Conservation (phyloP, 805 yeast genomes). For the Lachancea fermentati region DNA sequence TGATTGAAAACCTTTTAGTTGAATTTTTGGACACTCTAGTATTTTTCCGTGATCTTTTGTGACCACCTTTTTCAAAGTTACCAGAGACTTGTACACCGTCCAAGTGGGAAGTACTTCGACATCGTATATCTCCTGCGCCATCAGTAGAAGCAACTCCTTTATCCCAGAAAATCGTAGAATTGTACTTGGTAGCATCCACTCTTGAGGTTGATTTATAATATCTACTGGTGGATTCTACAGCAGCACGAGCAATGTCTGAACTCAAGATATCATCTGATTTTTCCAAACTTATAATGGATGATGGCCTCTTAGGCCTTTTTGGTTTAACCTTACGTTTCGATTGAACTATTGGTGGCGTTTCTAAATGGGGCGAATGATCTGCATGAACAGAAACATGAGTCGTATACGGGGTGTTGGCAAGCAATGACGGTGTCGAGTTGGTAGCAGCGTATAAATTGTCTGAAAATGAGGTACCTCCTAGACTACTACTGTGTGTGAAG, state of each 20-base stretch:
- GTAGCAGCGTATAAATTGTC: not conserved
- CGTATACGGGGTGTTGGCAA: not conserved
- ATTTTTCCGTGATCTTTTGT: not conserved
- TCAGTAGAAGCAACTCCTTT: too few relatives aligned
- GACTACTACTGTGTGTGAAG: not conserved
- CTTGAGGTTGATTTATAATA: not conserved
- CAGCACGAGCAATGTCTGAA: not conserved
- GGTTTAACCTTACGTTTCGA: conserved; percentile 1
- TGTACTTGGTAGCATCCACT: not conserved
- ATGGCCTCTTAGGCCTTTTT: conserved; percentile 8
- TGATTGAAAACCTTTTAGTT: not conserved
- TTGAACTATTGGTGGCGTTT: not conserved
- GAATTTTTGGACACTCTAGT: not conserved
- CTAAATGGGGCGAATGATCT: not conserved
- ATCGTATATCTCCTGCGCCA: not conserved
- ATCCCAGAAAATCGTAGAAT: not conserved
- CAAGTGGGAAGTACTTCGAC: too few relatives aligned
- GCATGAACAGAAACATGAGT: not conserved
- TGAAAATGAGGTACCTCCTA: not conserved
- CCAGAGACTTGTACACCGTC: too few relatives aligned
- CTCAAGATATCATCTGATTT: not conserved
- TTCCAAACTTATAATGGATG: conserved; percentile 3
- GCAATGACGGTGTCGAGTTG: not conserved
- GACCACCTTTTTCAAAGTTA: too few relatives aligned
- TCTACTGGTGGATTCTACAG: not conserved